Base-by-base conservation (phyloP, 2,329 filamentous ascomycete species). In the Cryphonectria japonica region DNA sequence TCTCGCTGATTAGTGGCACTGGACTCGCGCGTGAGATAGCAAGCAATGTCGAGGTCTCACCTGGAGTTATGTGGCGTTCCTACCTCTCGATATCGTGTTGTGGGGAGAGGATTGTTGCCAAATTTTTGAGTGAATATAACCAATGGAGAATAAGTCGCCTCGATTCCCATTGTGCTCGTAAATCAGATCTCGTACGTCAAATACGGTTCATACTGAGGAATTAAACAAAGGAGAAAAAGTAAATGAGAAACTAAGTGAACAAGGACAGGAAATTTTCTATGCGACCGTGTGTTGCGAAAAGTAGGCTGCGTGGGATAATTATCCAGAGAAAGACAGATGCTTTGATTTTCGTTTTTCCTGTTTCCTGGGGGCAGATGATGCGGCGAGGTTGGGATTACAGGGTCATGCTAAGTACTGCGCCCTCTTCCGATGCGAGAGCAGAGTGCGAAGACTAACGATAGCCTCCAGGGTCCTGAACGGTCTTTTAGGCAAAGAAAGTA, bases 141-240 rank as follows among this genome's bases (percentile, higher is more conserved):
- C n/a, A 41, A 50, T 69, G 43, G 43, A 22, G 19, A n/a, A 43
- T 46, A 63, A 41, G 46, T 69, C 67, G 29, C 50, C 3, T 37
- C 43, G 59, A 69, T 54, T 63, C 67, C 60, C 67, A 69, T 69
- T 57, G 59, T 69, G 67, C 46, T 69, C 59, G 67, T 64, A 43
- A 46, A 64, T 43, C 46, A 46, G 57, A 46, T 63, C n/a, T 26
- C 32, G 34, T 6, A 39, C 50, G 11, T 67, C 41, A 69, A 26
- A 52, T 3, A 26, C 61, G 8, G 60, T 54, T 57, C 67, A 69
- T 69, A 2, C 61, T 63, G 59, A 22, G 26, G 26, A 26, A 26
- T 26, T 26, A 26, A 26, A 26, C 26, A 26, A 26, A 26, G 26
- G 26, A 11, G 11, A 39, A 13, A 39, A 41, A 32, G 6, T 13